phyloP scores from a whole-genome alignment of 2,329 filamentous ascomycete genomes.

The Pseudogymnoascus sp. region DNA sequence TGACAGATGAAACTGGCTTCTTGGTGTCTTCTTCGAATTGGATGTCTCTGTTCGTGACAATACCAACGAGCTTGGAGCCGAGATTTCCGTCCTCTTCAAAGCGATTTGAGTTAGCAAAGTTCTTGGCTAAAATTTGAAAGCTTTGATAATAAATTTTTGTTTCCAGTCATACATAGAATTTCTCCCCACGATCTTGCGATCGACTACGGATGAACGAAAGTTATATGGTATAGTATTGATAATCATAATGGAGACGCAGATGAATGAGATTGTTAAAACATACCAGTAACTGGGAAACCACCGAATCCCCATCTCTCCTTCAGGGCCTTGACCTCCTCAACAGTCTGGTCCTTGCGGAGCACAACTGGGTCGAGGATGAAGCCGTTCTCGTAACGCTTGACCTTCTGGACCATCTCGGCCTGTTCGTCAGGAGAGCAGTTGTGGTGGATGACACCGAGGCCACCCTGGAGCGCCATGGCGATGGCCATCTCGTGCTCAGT shows the following conservation, averaged over 20 bases:
- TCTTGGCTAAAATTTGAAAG: conserved; percentile 17
- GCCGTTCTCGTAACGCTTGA: conserved; percentile 98
- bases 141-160: conserved; percentile 20
- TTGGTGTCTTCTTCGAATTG: conserved; percentile 80
- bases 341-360: conserved; percentile 78
- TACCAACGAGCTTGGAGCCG: conserved; percentile 91
- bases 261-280: conserved; percentile 38
- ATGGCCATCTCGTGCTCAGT: conserved; percentile 99
- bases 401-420: conserved; percentile 98
- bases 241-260: conserved; percentile 59
- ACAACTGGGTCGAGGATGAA: conserved; percentile 97
- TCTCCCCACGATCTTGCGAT: conserved; percentile 83
- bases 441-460: conserved; percentile 94
- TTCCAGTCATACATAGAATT: conserved; percentile 40
- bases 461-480: conserved; percentile 84
- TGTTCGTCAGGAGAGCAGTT: conserved; percentile 98
- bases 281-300: conserved; percentile 97
- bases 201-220: conserved; percentile 99
- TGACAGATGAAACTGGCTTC: conserved; percentile 76
- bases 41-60: conserved; percentile 95
- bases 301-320: conserved; percentile 99
- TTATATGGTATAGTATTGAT: conserved; percentile 76
- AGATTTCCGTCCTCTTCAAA: conserved; percentile 78
- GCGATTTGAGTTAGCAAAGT: conserved; percentile 34
- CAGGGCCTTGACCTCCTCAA: conserved; percentile 82